phyloP scores from a whole-genome alignment of 2,329 filamentous ascomycete genomes.

The Fonsecaea monophora region DNA sequence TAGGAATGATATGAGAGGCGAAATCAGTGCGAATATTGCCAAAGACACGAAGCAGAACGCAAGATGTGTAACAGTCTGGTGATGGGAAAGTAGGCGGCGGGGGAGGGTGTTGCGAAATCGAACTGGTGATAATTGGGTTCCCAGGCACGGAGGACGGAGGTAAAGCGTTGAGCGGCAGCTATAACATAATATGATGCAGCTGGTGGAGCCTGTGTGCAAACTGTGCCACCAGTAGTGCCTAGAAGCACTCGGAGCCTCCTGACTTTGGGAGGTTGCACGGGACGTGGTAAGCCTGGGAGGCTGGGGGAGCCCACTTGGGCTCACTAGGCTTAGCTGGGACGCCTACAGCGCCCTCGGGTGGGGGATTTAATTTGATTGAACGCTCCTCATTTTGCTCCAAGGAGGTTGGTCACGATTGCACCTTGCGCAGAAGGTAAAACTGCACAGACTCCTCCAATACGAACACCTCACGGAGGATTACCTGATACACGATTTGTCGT shows the following conservation, averaged over 20 bases:
- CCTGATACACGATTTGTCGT: background rate
- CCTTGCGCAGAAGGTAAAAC: background rate
- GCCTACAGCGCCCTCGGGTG: background rate
- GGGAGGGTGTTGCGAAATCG: constrained; percentile 3
- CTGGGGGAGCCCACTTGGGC: background rate
- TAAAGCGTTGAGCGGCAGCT: constrained; percentile 8
- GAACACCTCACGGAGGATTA: background rate
- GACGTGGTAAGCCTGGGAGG: constrained; percentile 1
- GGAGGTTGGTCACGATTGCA: background rate
- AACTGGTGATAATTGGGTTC: background rate
- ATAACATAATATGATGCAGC: constrained; percentile 23
- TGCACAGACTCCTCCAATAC: background rate
- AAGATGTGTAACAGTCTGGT: constrained; percentile 2
- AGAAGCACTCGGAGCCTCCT: background rate
- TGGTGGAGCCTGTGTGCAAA: constrained; percentile 15
- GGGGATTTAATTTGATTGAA: constrained; percentile 1
- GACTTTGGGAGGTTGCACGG: background rate
- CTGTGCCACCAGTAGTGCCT: background rate
- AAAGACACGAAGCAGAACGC: background rate
- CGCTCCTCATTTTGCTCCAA: background rate
- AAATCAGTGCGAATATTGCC: background rate
- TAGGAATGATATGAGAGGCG: background rate
- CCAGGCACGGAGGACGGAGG: constrained; percentile 4
- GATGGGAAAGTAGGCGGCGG: constrained; percentile 5
- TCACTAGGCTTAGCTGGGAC: background rate